Percentiles rank a stretch among this genome's conserved stretches.
Evolutionary conservation across 2,329 filamentous ascomycete species (phyloP).

Genomic region (Cephalotrichum gorgonifer): DNA sequence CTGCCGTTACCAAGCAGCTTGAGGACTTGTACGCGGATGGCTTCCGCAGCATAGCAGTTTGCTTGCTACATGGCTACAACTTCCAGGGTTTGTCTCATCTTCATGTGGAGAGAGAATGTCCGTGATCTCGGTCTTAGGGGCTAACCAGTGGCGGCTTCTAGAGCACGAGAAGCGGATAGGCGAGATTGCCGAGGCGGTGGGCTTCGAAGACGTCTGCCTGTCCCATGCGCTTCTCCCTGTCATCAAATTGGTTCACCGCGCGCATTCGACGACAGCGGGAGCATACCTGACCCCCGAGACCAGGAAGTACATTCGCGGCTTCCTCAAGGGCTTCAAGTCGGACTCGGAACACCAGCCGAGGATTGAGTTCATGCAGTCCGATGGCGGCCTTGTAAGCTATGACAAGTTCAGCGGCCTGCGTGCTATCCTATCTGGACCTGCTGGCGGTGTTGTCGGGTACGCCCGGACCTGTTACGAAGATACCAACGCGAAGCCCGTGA

Average conservation of each 20-base stretch:
- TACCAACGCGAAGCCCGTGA: slow-evolving; percentile 56
- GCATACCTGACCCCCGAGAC: slow-evolving; percentile 74
- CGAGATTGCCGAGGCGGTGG: not conserved
- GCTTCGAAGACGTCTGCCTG: not conserved
- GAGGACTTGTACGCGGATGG: slow-evolving; percentile 50
- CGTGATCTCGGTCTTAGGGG: no score
- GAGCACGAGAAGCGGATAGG: not conserved
- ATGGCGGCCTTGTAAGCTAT: slow-evolving; percentile 17
- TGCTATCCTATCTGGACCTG: slow-evolving; percentile 62
- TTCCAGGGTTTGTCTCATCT: slow-evolving; percentile 42
- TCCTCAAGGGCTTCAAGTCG: not conserved
- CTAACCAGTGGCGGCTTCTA: not conserved
- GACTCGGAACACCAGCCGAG: not conserved
- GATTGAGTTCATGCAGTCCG: slow-evolving; percentile 15
- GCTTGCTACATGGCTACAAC: slow-evolving; percentile 63
- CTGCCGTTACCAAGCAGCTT: slow-evolving; percentile 41
- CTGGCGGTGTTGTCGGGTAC: slow-evolving; percentile 69
- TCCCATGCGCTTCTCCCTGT: slow-evolving; percentile 14
- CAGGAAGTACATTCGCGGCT: slow-evolving; percentile 52
- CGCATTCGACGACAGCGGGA: slow-evolving; percentile 69
- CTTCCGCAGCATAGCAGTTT: slow-evolving; percentile 57
- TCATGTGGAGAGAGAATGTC: no score
- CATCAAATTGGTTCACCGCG: slow-evolving; percentile 67
- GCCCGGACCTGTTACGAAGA: slow-evolving; percentile 60
- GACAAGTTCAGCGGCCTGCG: slow-evolving; percentile 35